Percentiles rank a stretch among this genome's conserved stretches.
These are phyloP conservation scores for Ajuga reptans DNA, from an alignment of 305 asterid genomes.

Conservation along the genomic window DNA sequence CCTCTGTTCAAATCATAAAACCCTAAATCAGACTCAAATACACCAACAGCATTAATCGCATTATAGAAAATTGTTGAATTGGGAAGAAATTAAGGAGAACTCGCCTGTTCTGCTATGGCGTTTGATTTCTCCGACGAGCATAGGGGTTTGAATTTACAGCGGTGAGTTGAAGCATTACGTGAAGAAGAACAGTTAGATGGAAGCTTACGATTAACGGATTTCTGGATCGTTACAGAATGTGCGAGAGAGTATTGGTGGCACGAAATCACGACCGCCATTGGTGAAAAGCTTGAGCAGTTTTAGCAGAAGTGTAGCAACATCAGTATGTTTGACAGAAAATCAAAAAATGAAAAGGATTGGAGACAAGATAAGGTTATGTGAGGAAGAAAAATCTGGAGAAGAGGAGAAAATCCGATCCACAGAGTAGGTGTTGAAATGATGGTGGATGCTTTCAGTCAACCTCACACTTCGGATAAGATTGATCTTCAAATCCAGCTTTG, in stretches of 20 bases:
- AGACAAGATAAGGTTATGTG: conserved; percentile 40
- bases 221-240: conserved; percentile 24
- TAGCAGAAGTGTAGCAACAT: conserved; percentile 33
- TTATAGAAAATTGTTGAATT: not conserved
- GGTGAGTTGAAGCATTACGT: conserved; percentile 11
- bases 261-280: conserved; percentile 62
- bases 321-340: not conserved
- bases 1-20: conserved; percentile 37
- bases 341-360: conserved; percentile 3
- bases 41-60: not conserved
- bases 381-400: conserved; percentile 17
- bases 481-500: conserved; percentile 14
- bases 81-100: conserved; percentile 8
- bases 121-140: conserved; percentile 21
- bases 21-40: not conserved
- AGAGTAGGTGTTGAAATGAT: conserved; percentile 23
- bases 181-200: conserved; percentile 21
- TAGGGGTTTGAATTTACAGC: too few species aligned
- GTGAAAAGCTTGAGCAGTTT: conserved; percentile 15
- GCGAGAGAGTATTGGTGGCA: conserved; percentile 43
- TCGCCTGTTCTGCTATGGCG: conserved; percentile 41
- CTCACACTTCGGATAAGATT: conserved; percentile 62
- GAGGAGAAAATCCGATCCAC: conserved; percentile 26
- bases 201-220: conserved; percentile 15
- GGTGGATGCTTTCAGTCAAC: conserved; percentile 32